Evolutionary conservation across 768 basidiomycete species (phyloP), one percentile per base, ranked within the genome.

Genomic region (Trichaptum fuscoviolaceum): DNA sequence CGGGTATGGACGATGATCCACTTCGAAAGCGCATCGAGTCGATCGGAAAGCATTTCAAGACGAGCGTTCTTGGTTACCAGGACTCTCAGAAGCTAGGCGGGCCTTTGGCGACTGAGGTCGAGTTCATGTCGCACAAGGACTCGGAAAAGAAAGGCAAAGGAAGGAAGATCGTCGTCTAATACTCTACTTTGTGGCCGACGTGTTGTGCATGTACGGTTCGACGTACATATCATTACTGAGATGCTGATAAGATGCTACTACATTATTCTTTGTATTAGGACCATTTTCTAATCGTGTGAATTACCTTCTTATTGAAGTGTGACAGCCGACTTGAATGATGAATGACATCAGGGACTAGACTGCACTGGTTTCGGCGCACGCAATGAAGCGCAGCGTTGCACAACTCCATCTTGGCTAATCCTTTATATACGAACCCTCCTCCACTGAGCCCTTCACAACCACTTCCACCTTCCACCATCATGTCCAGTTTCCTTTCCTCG

Each of bases 61-160:
- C 82, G 63, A 86, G 79, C 65, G 95, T 98, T 59, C 84, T 99
- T 57, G 95, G 95, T 7, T 96, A 89, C 75, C 63, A 78, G 2
- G 90, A 93, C 70, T 74, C 79, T n/a, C 85, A 87, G 75, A 89
- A 87, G 78, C 79, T 96, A 64, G 85, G 84, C 59, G 91, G 92
- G 25, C 89, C 94, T n/a, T 83, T 96, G 75, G 90, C 94, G 69
- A 96, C 94, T 7, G 95, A 98, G 80, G 93, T 97, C 35, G 93
- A 96, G 80, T 98, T 95, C 76, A 77, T 93, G 77, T 93, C 92
- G 73, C 94, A 96, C 82, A 95, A 95, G 78, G 95, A 96, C 77
- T 90, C 90, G 70, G 94, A 96, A 83, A 95, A 90, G 85, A 96
- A 96, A 82, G 91, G 90, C 74, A 95, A 94, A 78, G 75, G 83